Evolutionary conservation across 2,329 filamentous ascomycete species (phyloP), one percentile per base, ranked within the genome.

Genomic region (Penicillium sp.): DNA sequence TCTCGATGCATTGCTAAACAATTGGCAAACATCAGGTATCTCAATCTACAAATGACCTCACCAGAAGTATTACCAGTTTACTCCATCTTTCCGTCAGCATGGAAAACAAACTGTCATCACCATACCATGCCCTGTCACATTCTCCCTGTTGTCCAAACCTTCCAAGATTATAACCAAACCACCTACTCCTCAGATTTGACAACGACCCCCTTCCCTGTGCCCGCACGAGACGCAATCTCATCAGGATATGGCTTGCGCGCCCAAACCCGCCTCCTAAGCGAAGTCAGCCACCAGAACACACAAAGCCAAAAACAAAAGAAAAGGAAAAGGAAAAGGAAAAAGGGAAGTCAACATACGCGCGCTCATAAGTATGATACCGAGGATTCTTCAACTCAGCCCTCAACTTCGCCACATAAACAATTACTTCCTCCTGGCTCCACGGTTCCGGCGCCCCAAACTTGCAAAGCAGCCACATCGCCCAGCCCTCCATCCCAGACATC

Each of bases 391-490:
- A 52, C 56, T 62, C 61, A 23, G 53, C 54, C 41, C 61, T 54
- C 49, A 64, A 19, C n/a, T 51, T 52, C 7, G 61, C 61, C 7
- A 59, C 55, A 47, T 58, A 64, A 26, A 62, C 61, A 51, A 59
- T 60, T 6, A 61, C 58, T 26, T 61, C 49, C 23, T 60, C 50
- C 16, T 60, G 50, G 2, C 53, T 51, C 58, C 60, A 62, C 3
- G 61, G 61, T 19, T 58, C 16, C 5, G 66, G 66, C 5, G 59
- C 46, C 1, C 66, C 66, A 39, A 51, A 56, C 35, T 60, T 62
- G 16, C 60, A 67, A 9, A 68, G 55, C 38, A 69, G 53, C 53
- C 60, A 69, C 64, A 67, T 65, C 3, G 60, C 59, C 58, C 61
- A 66, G 0, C 61, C 66, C 30, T 66, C 67, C 45, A 69, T 47